A percentile compares a stretch with the other conserved stretches of the same genome.
phyloP scores from a whole-genome alignment of 2,329 filamentous ascomycete genomes.

The Penicillium italicum region DNA sequence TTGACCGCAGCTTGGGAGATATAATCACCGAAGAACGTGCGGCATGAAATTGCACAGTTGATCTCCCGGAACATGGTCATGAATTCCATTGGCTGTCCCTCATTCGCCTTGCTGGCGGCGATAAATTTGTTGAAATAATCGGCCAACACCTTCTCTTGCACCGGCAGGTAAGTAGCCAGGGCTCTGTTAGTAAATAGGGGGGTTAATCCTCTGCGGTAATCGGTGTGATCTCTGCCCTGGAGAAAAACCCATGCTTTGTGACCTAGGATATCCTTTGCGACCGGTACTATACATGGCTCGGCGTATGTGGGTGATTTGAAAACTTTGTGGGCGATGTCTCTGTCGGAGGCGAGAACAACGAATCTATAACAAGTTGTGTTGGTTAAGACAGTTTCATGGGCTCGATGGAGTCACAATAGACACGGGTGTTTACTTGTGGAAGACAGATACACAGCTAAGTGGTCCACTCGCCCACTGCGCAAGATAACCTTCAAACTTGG shows the following conservation, averaged over 20 bases:
- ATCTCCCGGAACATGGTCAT: conserved; percentile 84
- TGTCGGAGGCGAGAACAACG: conserved; percentile 84
- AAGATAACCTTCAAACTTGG: conserved; percentile 79
- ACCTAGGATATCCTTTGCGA: conserved; percentile 80
- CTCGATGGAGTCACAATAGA: background rate
- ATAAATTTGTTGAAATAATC: conserved; percentile 73
- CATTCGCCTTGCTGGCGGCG: conserved; percentile 62
- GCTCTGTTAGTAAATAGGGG: conserved; percentile 82
- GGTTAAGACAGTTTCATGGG: background rate
- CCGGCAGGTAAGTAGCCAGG: conserved; percentile 78
- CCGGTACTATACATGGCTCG: conserved; percentile 86
- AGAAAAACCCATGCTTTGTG: conserved; percentile 89
- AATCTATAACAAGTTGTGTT: conserved; percentile 55
- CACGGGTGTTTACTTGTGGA: conserved; percentile 70
- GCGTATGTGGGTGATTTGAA: conserved; percentile 83
- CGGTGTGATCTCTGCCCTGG: conserved; percentile 80
- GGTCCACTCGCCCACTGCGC: conserved; percentile 83
- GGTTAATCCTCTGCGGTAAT: conserved; percentile 88
- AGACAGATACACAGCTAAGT: conserved; percentile 88
- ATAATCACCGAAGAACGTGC: conserved; percentile 87
- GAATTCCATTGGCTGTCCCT: conserved; percentile 68
- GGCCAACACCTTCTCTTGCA: conserved; percentile 80
- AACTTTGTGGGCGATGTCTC: conserved; percentile 85
- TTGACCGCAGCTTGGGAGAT: conserved; percentile 80
- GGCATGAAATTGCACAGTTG: conserved; percentile 83